A percentile compares a stretch with the other conserved stretches of the same genome.
phyloP scores from a whole-genome alignment of 768 basidiomycete species.

The Russula vinacea region DNA sequence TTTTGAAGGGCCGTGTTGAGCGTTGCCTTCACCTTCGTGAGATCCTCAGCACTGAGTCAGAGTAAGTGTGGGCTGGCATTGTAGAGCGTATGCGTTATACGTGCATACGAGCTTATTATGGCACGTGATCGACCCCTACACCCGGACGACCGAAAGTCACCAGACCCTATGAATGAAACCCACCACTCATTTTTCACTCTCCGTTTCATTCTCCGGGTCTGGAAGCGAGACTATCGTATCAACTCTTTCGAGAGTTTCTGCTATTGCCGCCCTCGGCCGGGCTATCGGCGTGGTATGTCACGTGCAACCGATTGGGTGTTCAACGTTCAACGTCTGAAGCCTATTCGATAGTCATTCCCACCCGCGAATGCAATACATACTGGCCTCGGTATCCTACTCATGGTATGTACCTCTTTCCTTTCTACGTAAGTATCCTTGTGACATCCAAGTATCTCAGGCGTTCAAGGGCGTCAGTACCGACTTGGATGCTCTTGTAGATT shows the following conservation, averaged over 20 bases:
- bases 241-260: background rate
- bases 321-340: constrained; percentile 34
- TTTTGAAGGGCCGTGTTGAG: too few relatives aligned
- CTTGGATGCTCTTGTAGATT: background rate
- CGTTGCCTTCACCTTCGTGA: too few relatives aligned
- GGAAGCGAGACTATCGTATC: too few relatives aligned
- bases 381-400: background rate
- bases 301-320: background rate
- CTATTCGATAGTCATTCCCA: background rate
- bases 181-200: too few relatives aligned
- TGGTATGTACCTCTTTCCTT: background rate
- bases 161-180: too few relatives aligned
- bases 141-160: too few relatives aligned
- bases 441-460: background rate
- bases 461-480: background rate
- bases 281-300: background rate
- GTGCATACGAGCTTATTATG: too few relatives aligned
- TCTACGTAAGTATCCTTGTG: background rate
- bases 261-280: background rate
- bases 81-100: too few relatives aligned
- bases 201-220: too few relatives aligned
- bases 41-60: too few relatives aligned
- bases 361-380: background rate
- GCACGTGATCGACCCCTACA: too few relatives aligned
- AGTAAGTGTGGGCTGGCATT: too few relatives aligned